These are phyloP conservation scores for Ceratopteris richardii DNA, from an alignment of 75 land plant genomes.

Conservation along the genomic window DNA sequence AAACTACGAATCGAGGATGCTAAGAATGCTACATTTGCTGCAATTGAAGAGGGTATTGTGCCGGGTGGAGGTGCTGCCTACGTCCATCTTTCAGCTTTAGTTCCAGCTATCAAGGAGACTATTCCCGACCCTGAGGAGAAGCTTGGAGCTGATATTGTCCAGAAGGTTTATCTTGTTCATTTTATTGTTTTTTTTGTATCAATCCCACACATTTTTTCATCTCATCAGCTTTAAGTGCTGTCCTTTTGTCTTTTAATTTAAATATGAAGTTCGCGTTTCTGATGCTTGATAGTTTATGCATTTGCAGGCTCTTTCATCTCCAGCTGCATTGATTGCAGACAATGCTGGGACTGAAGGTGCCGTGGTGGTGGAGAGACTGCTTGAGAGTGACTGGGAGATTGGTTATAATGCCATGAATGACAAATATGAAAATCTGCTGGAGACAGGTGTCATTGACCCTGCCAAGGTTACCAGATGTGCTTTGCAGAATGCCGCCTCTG, in stretches of 20 bases:
- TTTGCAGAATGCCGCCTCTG: constrained; percentile 80
- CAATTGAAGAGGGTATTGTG: constrained; percentile 84
- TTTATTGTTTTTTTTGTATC: background rate
- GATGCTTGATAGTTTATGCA: constrained; percentile 3
- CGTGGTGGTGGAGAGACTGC: constrained; percentile 62
- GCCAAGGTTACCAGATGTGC: constrained; percentile 76
- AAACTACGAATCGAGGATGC: constrained; percentile 93
- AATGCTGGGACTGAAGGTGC: constrained; percentile 84
- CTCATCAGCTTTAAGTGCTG: constrained; percentile 1
- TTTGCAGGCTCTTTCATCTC: constrained; percentile 82
- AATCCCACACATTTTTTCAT: background rate
- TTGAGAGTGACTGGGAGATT: constrained; percentile 41
- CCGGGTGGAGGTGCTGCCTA: constrained; percentile 93
- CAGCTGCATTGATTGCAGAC: constrained; percentile 62
- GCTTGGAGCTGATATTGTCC: constrained; percentile 84
- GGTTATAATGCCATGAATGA: constrained; percentile 84
- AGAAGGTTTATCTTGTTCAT: constrained; percentile 41
- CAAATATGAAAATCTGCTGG: constrained; percentile 60
- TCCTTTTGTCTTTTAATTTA: background rate
- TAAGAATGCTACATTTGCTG: constrained; percentile 89
- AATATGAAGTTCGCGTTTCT: too few species aligned
- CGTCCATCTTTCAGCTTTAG: constrained; percentile 61
- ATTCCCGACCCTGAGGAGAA: constrained; percentile 69
- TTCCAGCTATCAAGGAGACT: constrained; percentile 48
- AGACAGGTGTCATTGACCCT: constrained; percentile 74